Evolutionary conservation across 2,329 filamentous ascomycete species (phyloP), one percentile per base, ranked within the genome.

Genomic region (Penicillium sp.): DNA sequence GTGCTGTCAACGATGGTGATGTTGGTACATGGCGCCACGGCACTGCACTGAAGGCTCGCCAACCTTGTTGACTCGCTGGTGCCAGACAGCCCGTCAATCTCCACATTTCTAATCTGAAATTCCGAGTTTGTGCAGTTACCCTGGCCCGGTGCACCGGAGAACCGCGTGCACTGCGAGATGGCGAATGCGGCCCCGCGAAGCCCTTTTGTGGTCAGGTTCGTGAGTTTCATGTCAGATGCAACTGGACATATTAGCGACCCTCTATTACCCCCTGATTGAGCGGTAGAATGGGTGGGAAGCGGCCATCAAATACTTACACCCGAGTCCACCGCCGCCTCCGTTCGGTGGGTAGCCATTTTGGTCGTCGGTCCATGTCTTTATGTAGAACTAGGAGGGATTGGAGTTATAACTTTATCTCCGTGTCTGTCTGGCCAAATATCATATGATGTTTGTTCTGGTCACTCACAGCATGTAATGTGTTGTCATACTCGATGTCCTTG

Each of bases 301-400:
- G 10, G n/a, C 8, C 8, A 39, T 7, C 3, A 13, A 29, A 4
- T 40, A 64, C 79, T 65, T 65, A 82, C 82, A 75, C 10, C 82
- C 82, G 0, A 79, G 62, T 3, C 82, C 83, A 16, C 80, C 82
- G 12, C 82, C 82, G 2, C 82, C 83, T 16, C 83, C 82, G 59
- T 86, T 85, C 1, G 82, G 82, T 1, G 80, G 80, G 48, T 77
- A 80, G 18, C 80, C 79, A 29, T 74, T 73, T 35, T 74, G 74
- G 10, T 78, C 68, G 18, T 80, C 81, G 0, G 80, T 81, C 83
- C 83, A 86, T 0, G 82, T 85, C 71, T 86, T 85, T 56, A 85
- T 66, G 59, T 82, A 82, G n/a, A 73, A 46, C 59, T 61, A 39
- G 6, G 8, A 4, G 29, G 2, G 13, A 13, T 8, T 3, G 1